Conservation (phyloP, 2,329 filamentous ascomycete species). For the Monosporascus cannonballus region DNA sequence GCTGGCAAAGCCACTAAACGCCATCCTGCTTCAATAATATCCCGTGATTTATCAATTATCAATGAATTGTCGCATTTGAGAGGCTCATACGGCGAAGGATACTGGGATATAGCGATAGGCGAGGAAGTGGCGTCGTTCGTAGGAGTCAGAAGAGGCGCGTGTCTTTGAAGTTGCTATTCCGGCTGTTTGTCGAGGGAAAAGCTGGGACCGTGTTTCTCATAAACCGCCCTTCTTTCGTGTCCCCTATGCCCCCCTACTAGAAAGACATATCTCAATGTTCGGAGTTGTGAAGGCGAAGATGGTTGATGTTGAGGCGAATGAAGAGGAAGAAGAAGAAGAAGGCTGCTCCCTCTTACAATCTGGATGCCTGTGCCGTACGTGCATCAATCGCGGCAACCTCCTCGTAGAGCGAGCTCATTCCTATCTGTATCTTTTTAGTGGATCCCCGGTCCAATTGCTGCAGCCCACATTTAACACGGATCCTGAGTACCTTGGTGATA, state of each 20-base stretch:
- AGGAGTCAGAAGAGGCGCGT: no score
- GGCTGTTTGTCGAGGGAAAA: no score
- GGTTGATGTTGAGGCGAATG: no score
- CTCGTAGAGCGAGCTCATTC: background rate
- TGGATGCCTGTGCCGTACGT: no score
- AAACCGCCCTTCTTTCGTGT: no score
- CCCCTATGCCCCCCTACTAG: no score
- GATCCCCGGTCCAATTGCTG: background rate
- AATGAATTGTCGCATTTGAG: background rate
- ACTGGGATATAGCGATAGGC: background rate
- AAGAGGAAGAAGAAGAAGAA: no score
- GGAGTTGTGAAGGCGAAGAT: no score
- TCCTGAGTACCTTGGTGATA: background rate
- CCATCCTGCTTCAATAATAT: conserved; percentile 1
- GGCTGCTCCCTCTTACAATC: no score
- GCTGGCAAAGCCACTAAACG: conserved; percentile 16
- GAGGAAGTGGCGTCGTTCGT: background rate
- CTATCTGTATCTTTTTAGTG: background rate
- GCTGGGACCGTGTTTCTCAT: no score
- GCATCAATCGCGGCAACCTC: background rate
- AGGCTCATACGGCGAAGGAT: background rate
- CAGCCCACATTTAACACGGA: background rate
- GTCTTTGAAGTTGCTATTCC: no score
- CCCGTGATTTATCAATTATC: background rate
- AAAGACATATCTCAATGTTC: no score